A percentile compares a stretch with the other conserved stretches of the same genome.
Evolutionary conservation across 164 flowering plant species (phyloP).

Genomic region (Sextonia rubra): DNA sequence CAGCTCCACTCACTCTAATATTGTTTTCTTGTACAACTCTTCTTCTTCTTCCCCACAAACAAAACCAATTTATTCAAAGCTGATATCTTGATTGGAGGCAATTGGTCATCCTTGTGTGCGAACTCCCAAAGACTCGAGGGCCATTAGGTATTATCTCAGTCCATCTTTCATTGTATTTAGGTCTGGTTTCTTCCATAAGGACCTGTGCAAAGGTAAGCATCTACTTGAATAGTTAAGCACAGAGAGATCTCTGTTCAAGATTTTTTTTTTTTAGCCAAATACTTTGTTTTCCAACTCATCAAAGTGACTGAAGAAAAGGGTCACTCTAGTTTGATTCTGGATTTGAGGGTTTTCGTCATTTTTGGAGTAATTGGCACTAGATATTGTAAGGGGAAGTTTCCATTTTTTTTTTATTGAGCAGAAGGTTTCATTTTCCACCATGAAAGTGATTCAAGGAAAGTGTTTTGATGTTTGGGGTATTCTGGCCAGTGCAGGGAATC

Average conservation of each 20-base stretch:
- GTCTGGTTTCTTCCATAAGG: neutral
- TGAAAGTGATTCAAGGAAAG: neutral
- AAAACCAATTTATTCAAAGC: neutral
- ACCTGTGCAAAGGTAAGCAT: too few relatives aligned
- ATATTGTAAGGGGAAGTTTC: too few relatives aligned
- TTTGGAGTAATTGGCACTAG: neutral
- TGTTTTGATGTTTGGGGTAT: neutral
- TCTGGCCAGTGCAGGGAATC: neutral
- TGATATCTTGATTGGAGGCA: too few relatives aligned
- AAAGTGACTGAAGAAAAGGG: neutral
- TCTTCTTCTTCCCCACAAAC: neutral
- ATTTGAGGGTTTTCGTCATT: neutral
- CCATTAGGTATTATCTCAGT: neutral
- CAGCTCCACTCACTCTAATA: neutral
- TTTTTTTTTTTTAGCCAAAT: too few relatives aligned
- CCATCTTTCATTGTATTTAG: neutral
- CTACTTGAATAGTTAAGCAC: too few relatives aligned
- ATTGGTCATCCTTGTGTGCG: neutral
- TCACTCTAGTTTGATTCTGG: neutral
- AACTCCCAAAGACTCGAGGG: neutral
- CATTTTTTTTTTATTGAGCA: too few relatives aligned
- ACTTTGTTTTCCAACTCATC: too few relatives aligned
- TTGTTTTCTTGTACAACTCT: neutral
- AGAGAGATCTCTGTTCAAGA: neutral
- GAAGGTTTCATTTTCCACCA: neutral